A percentile compares a stretch with the other conserved stretches of the same genome.
phyloP scores from a whole-genome alignment of 2,329 filamentous ascomycete genomes.

The Colletotrichum camelliae region DNA sequence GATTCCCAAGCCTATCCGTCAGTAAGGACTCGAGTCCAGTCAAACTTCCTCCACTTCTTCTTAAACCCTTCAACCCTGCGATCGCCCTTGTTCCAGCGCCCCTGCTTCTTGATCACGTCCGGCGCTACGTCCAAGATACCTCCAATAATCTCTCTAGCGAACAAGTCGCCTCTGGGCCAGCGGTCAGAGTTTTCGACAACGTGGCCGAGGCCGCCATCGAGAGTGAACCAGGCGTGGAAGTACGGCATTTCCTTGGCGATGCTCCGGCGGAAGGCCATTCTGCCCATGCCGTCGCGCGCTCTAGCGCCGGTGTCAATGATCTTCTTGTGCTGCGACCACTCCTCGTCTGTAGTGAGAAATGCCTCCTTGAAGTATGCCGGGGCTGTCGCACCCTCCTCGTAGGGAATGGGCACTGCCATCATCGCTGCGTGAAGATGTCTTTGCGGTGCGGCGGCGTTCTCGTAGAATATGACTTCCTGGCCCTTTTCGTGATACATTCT shows the following conservation, averaged over 20 bases:
- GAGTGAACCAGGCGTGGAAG: conserved; percentile 94
- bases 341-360: conserved; percentile 84
- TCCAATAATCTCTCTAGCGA: conserved; percentile 89
- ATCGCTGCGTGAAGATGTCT: conserved; percentile 85
- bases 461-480: conserved; percentile 94
- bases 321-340: conserved; percentile 96
- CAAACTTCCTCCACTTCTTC: conserved; percentile 89
- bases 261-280: conserved; percentile 79
- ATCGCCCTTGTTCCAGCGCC: conserved; percentile 77
- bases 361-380: conserved; percentile 96
- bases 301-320: conserved; percentile 84
- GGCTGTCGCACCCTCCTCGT: conserved; percentile 87
- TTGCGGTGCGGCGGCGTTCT: conserved; percentile 86
- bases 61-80: conserved; percentile 77
- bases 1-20: conserved; percentile 31
- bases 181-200: conserved; percentile 83
- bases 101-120: conserved; percentile 88
- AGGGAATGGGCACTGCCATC: conserved; percentile 85
- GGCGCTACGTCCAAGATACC: conserved; percentile 88
- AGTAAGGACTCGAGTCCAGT: conserved; percentile 74
- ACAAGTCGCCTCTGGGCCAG: conserved; percentile 92
- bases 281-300: conserved; percentile 73
- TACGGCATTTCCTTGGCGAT: conserved; percentile 97
- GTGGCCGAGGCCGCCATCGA: conserved; percentile 92
- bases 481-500: conserved; percentile 95